Conservation (phyloP, 2,329 filamentous ascomycete genomes). For the Pseudogymnoascus pannorum region DNA sequence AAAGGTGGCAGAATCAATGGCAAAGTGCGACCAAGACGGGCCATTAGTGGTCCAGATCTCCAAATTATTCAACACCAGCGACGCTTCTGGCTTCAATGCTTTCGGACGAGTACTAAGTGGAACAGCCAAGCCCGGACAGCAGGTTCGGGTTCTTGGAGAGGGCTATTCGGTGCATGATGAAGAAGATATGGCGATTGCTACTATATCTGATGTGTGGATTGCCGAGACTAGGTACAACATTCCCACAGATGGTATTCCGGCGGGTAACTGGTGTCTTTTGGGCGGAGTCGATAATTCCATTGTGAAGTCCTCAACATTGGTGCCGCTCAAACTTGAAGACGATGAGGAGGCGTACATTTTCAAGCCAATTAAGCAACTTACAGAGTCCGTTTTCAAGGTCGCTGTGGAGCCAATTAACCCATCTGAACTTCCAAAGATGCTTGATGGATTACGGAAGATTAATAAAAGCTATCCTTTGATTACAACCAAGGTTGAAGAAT, state of each 20-base stretch:
- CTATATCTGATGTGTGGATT: constrained; percentile 80
- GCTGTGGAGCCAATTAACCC: constrained; percentile 98
- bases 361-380: constrained; percentile 86
- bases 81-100: constrained; percentile 85
- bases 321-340: constrained; percentile 71
- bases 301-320: constrained; percentile 90
- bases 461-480: constrained; percentile 97
- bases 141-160: constrained; percentile 88
- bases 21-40: constrained; percentile 77
- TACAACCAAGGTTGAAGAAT: constrained; percentile 95
- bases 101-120: constrained; percentile 92
- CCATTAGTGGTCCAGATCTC: constrained; percentile 87
- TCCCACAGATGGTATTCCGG: constrained; percentile 82
- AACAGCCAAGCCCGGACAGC: constrained; percentile 70
- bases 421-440: constrained; percentile 96
- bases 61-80: constrained; percentile 83
- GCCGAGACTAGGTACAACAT: constrained; percentile 91
- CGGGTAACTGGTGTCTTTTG: constrained; percentile 88
- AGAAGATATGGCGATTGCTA: constrained; percentile 89
- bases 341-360: constrained; percentile 95
- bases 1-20: constrained; percentile 72
- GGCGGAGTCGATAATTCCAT: constrained; percentile 95
- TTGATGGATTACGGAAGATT: constrained; percentile 91
- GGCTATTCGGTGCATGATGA: constrained; percentile 95
- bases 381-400: constrained; percentile 94